Conservation (phyloP, 2,329 filamentous ascomycete genomes). For the Penicillium sp. region DNA sequence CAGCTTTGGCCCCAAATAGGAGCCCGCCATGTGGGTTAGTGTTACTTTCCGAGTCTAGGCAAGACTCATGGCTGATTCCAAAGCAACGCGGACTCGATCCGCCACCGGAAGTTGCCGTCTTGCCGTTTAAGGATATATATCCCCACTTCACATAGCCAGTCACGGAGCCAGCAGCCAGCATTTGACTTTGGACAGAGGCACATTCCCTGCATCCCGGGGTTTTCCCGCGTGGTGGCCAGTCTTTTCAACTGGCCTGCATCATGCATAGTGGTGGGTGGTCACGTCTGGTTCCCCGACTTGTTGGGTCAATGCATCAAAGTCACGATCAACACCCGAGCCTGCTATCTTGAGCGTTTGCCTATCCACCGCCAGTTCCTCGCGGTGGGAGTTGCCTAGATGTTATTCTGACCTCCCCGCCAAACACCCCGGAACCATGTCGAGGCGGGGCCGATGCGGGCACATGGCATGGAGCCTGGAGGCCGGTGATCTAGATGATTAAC, state of each 20-base stretch:
- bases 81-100: constrained; percentile 8
- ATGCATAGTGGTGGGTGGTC: background rate
- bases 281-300: background rate
- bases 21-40: constrained; percentile 1
- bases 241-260: constrained; percentile 5
- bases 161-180: background rate
- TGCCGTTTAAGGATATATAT: constrained; percentile 9
- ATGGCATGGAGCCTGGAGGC: background rate
- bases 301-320: background rate
- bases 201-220: constrained; percentile 4
- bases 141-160: background rate
- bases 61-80: constrained; percentile 1
- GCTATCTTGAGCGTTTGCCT: background rate
- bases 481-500: background rate
- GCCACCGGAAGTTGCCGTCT: constrained; percentile 13
- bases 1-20: background rate
- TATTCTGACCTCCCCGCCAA: background rate
- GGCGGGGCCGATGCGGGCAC: constrained; percentile 10
- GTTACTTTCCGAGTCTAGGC: background rate
- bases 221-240: constrained; percentile 6
- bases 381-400: background rate
- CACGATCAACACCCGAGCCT: background rate
- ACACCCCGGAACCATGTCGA: background rate
- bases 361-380: constrained; percentile 12
- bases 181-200: background rate